Percentiles rank a stretch among this genome's conserved stretches.
These are phyloP conservation scores for Penicillium taxi DNA, from an alignment of 495 filamentous ascomycete species.

Conservation along the genomic window DNA sequence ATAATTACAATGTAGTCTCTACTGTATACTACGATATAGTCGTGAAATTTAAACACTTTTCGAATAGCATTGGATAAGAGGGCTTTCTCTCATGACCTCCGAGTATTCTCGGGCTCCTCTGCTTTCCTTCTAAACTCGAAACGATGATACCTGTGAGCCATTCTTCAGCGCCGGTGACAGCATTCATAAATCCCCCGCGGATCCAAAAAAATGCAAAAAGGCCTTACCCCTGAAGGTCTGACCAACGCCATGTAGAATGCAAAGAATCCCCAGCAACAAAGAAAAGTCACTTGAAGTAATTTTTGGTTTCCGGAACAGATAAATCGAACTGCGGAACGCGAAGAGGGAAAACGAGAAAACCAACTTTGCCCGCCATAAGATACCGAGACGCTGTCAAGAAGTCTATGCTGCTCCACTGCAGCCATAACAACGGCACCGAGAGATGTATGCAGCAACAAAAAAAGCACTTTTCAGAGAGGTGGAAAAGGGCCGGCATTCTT, in stretches of 20 bases:
- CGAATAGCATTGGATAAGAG: constrained; percentile 23
- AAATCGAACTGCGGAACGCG: constrained; percentile 17
- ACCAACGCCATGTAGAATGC: constrained; percentile 47
- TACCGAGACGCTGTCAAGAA: constrained; percentile 46
- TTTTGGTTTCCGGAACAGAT: constrained; percentile 12
- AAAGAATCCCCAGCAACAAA: constrained; percentile 32
- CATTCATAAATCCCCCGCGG: constrained; percentile 35
- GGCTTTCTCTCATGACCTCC: constrained; percentile 21
- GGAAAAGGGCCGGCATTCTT: constrained; percentile 30
- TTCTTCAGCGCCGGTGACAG: constrained; percentile 31
- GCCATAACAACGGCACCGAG: constrained; percentile 37
- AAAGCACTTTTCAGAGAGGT: constrained; percentile 36
- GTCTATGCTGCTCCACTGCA: constrained; percentile 41
- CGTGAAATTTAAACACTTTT: constrained; percentile 11
- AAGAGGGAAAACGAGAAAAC: constrained; percentile 23
- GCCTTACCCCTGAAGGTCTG: constrained; percentile 40
- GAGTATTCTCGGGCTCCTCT: constrained; percentile 6
- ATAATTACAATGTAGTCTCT: neutral
- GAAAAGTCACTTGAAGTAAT: constrained; percentile 17
- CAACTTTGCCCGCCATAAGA: constrained; percentile 38
- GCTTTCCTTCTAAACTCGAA: constrained; percentile 12
- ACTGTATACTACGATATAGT: neutral
- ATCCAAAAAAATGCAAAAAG: constrained; percentile 35
- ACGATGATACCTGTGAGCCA: constrained; percentile 21
- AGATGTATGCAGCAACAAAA: constrained; percentile 36